Percentiles rank a stretch among this genome's conserved stretches.
Conservation (phyloP, 768 basidiomycete species). For the Kondoa subrosea region DNA sequence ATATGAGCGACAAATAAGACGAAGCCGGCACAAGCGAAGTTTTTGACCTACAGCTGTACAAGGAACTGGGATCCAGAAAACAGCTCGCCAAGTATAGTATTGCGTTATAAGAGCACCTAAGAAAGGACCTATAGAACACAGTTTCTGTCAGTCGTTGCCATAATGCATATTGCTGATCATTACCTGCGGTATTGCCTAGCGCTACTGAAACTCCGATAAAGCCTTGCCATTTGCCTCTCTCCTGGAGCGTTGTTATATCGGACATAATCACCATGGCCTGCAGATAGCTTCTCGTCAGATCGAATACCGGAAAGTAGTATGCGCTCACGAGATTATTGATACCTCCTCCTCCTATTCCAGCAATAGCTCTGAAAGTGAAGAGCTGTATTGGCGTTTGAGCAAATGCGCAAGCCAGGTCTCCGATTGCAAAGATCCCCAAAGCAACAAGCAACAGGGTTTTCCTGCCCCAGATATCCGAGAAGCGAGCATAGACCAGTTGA, state of each 20-base stretch:
- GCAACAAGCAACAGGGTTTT: constrained; percentile 29
- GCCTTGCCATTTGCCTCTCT: constrained; percentile 18
- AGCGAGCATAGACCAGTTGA: constrained; percentile 28
- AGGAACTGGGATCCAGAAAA: constrained; percentile 7
- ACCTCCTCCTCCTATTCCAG: constrained; percentile 6
- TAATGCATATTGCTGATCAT: background rate
- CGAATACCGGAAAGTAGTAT: background rate
- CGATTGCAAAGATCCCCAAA: constrained; percentile 27
- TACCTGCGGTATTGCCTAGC: constrained; percentile 2
- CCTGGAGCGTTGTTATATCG: constrained; percentile 2
- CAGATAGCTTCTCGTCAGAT: background rate
- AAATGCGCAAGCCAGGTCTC: constrained; percentile 31
- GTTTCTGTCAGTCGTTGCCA: too few relatives aligned
- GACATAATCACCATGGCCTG: constrained; percentile 7
- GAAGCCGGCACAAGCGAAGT: background rate
- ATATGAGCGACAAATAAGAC: constrained; percentile 1
- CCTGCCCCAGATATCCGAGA: constrained; percentile 26
- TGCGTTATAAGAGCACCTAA: constrained; percentile 11
- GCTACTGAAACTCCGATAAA: constrained; percentile 10
- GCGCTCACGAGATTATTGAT: constrained; percentile 5
- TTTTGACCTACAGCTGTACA: background rate
- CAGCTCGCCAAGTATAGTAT: constrained; percentile 11
- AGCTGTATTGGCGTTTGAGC: background rate
- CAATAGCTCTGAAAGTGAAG: background rate
- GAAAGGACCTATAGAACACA: constrained; percentile 8